Evolutionary conservation across 2,329 filamentous ascomycete species (phyloP).

Genomic region (Davidsoniella virescens): DNA sequence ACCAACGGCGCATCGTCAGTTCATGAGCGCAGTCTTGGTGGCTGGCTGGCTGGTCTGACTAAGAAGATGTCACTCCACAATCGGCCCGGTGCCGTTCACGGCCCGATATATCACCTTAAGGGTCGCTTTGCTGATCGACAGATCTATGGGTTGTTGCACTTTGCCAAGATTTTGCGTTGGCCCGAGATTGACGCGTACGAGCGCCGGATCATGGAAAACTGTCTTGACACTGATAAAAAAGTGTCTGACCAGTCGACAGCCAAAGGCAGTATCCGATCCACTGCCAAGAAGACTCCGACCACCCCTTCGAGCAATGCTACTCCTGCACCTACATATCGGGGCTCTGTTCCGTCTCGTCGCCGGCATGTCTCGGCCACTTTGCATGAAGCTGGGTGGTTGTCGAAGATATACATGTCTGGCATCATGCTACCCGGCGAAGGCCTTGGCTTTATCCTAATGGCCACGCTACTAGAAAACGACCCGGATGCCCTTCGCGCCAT

Average conservation of each 20-base stretch:
- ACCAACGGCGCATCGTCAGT: conserved; percentile 16
- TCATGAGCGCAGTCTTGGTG: conserved; percentile 13
- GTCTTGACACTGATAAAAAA: conserved; percentile 15
- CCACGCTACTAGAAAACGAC: conserved; percentile 48
- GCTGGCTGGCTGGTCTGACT: conserved; percentile 43
- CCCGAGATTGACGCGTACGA: conserved; percentile 40
- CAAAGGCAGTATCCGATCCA: too few species aligned
- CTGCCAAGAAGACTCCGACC: conserved; percentile 1
- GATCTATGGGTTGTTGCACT: conserved; percentile 44
- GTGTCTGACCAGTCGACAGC: neutral
- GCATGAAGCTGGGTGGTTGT: conserved; percentile 47
- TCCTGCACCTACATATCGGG: neutral
- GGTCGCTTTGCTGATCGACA: conserved; percentile 42
- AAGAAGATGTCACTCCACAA: conserved; percentile 29
- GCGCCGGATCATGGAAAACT: conserved; percentile 31
- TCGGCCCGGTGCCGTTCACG: conserved; percentile 17
- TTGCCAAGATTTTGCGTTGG: conserved; percentile 46
- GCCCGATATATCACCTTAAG: conserved; percentile 32
- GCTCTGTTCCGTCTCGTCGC: conserved; percentile 24
- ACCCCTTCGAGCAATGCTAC: neutral
- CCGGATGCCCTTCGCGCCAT: conserved; percentile 39
- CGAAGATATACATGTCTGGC: conserved; percentile 50
- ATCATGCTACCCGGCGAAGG: conserved; percentile 48
- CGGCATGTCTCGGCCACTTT: conserved; percentile 40
- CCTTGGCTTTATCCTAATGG: conserved; percentile 47